Evolutionary conservation across 768 basidiomycete genomes (phyloP).

Genomic region (Roridomyces roridus): DNA sequence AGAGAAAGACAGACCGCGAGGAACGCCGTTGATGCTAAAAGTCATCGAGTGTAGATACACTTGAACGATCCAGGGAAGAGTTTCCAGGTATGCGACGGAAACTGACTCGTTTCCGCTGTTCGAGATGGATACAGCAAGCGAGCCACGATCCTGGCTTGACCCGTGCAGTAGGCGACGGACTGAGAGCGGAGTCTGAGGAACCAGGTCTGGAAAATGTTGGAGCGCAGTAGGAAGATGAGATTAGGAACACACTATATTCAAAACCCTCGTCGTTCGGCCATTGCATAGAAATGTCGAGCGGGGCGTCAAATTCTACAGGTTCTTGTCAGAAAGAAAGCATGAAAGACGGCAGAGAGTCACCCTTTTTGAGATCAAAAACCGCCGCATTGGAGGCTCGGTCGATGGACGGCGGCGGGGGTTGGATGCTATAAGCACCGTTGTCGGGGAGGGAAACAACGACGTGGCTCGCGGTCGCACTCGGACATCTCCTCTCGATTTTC

Average conservation of each 20-base stretch:
- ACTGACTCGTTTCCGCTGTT: constrained; percentile 59
- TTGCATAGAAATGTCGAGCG: constrained; percentile 61
- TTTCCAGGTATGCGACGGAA: constrained; percentile 79
- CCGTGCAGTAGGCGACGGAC: constrained; percentile 77
- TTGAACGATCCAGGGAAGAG: constrained; percentile 92
- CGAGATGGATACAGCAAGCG: constrained; percentile 67
- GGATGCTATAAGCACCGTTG: constrained; percentile 48
- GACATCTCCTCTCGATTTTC: constrained; percentile 66
- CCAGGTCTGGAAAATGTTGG: constrained; percentile 28
- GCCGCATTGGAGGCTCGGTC: constrained; percentile 40
- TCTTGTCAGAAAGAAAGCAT: constrained; percentile 17
- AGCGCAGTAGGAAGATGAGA: not conserved
- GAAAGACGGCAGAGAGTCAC: constrained; percentile 42
- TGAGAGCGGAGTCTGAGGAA: constrained; percentile 53
- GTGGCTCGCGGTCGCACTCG: constrained; percentile 67
- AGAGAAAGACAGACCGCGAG: constrained; percentile 45
- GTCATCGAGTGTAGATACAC: constrained; percentile 84
- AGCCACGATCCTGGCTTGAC: constrained; percentile 76
- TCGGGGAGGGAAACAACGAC: constrained; percentile 56
- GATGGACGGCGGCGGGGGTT: constrained; percentile 54
- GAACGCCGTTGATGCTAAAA: constrained; percentile 51
- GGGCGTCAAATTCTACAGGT: constrained; percentile 42
- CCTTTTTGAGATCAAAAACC: constrained; percentile 52
- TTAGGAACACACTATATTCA: constrained; percentile 57
- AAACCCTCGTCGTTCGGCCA: constrained; percentile 61